Conservation (phyloP, 306 rosid species). For the Parietaria judaica region DNA sequence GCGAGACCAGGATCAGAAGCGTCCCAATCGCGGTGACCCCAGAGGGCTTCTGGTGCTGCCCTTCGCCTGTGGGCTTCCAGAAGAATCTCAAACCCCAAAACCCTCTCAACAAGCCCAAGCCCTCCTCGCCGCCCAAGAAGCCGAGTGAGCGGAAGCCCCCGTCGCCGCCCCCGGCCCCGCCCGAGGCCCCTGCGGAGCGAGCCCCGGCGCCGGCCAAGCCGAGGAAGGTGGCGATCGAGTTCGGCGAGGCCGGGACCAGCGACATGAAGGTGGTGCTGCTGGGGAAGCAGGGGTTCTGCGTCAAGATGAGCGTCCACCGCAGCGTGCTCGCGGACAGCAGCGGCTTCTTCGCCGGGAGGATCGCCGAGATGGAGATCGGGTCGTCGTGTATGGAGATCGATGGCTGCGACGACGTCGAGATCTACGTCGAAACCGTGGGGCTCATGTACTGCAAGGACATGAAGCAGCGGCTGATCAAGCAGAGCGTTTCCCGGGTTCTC, state of each 20-base stretch:
- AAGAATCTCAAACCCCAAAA: slow-evolving; percentile 66
- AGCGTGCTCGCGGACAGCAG: slow-evolving; percentile 55
- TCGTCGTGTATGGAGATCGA: slow-evolving; percentile 54
- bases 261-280: slow-evolving; percentile 58
- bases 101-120: slow-evolving; percentile 63
- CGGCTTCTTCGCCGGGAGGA: slow-evolving; percentile 53
- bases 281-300: slow-evolving; percentile 90
- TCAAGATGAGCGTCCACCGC: slow-evolving; percentile 79
- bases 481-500: slow-evolving; percentile 68
- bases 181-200: slow-evolving; percentile 44
- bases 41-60: slow-evolving; percentile 95
- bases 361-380: slow-evolving; percentile 39
- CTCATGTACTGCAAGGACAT: slow-evolving; percentile 89
- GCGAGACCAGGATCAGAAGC: slow-evolving; percentile 68
- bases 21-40: slow-evolving; percentile 94
- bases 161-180: slow-evolving; percentile 39
- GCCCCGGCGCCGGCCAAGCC: slow-evolving; percentile 45
- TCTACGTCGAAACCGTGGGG: slow-evolving; percentile 81
- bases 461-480: slow-evolving; percentile 82
- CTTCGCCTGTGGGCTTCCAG: slow-evolving; percentile 87
- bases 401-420: slow-evolving; percentile 87
- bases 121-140: slow-evolving; percentile 58
- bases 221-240: slow-evolving; percentile 86
- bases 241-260: slow-evolving; percentile 86
- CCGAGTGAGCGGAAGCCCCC: slow-evolving; percentile 44